Evolutionary conservation across 2,329 filamentous ascomycete species (phyloP).

Genomic region (Pseudogymnoascus verrucosus): DNA sequence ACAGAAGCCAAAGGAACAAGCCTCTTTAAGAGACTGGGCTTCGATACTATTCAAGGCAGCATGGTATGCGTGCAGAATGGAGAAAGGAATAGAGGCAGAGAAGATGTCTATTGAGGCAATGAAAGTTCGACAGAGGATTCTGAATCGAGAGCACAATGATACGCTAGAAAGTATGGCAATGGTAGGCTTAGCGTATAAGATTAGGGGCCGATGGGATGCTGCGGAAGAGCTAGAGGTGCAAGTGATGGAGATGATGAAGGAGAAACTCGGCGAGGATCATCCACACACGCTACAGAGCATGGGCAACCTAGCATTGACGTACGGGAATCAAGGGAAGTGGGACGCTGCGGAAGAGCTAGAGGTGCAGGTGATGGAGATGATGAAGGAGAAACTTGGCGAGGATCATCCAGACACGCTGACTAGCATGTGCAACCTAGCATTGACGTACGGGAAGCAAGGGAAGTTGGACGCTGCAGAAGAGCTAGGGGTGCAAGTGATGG

Average conservation of each 20-base stretch:
- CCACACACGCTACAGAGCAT: constrained; percentile 12
- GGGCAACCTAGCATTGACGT: constrained; percentile 9
- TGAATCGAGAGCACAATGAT: constrained; percentile 15
- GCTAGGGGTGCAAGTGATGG: constrained; percentile 6
- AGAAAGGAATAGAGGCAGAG: constrained; percentile 14
- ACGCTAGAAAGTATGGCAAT: constrained; percentile 17
- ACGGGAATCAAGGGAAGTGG: neutral
- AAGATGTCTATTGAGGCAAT: constrained; percentile 11
- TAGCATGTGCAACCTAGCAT: constrained; percentile 11
- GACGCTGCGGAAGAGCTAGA: constrained; percentile 9
- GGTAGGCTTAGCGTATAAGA: constrained; percentile 10
- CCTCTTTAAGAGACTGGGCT: constrained; percentile 16
- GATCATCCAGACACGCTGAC: constrained; percentile 13
- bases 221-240: constrained; percentile 3
- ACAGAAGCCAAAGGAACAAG: constrained; percentile 14
- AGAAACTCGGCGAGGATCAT: constrained; percentile 11
- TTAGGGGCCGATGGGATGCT: constrained; percentile 5
- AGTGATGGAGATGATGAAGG: neutral
- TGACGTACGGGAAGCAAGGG: neutral
- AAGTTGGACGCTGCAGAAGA: constrained; percentile 9
- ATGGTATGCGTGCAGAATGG: constrained; percentile 16
- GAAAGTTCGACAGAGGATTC: constrained; percentile 15
- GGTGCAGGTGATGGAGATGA: too few species aligned
- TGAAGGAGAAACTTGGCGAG: neutral
- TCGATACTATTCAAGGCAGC: constrained; percentile 18